Evolutionary conservation across 75 land plant species (phyloP), one percentile per base, ranked within the genome.

Genomic region (Cupressus sempervirens): DNA sequence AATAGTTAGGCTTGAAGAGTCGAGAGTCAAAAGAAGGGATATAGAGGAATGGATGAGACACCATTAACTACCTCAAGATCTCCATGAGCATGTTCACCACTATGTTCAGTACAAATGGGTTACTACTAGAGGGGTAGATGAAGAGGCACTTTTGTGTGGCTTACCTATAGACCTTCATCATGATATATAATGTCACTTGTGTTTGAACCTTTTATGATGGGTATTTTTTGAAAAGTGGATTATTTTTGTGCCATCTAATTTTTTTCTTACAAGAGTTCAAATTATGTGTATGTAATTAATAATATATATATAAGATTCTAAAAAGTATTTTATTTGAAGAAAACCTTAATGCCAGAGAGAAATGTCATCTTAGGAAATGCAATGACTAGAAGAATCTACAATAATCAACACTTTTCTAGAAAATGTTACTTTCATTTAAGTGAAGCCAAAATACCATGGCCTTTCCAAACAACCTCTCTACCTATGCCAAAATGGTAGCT

Each of bases 11-110:
- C 84, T 92, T 50, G 99, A 97, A 89, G 96, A 94, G 84, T 96
- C 96, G 99, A 86, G 95, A 76, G 88, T 97, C 29, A 91, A 89
- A 83, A 85, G 91, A 82, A 79, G 98, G 82, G 99, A 97, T 82
- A 91, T 93, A 4, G 99, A 97, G 80, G 92, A 93, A 56, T 97
- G 97, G 99, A 97, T 97, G 99, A 90, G 91, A 83, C 99, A 93
- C 76, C 95, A 96, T 1, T 96, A 97, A 54, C 89, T 97, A 48
- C 96, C 99, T 30, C 86, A 83, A 67, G 93, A 89, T 36, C 87
- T 97, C 76, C 93, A 93, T 67, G 93, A 95, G 56, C 91, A 97
- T 11, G 93, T 97, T 50, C 92, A 92, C 6, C 91, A 93, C 3
- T 95, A 91, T 81, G 91, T 92, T 40, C 99, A 92, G 65, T 90